Conservation (phyloP, 495 filamentous ascomycete species). For the Penicillium lagena region DNA sequence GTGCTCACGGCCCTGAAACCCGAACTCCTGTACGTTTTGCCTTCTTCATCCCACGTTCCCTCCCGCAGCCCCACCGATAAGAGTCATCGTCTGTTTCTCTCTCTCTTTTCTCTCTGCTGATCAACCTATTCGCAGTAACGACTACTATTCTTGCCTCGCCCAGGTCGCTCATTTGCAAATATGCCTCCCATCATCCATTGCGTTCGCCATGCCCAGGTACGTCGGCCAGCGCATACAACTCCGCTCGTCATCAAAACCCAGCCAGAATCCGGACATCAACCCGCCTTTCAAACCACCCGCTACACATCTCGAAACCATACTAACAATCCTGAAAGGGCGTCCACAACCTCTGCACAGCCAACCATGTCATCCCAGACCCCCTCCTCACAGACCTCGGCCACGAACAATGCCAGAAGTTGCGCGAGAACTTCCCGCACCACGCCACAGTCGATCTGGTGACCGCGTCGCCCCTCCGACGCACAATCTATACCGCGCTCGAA, state of each 20-base stretch:
- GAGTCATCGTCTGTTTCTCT: too few relatives aligned
- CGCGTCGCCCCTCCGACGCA: constrained; percentile 77
- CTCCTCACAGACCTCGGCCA: constrained; percentile 70
- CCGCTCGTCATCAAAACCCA: too few relatives aligned
- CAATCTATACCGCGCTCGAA: constrained; percentile 71
- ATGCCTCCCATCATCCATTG: constrained; percentile 44
- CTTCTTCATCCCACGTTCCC: constrained; percentile 1
- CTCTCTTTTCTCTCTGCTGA: not conserved
- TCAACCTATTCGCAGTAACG: not conserved
- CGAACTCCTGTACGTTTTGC: not conserved
- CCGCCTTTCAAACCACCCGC: too few relatives aligned
- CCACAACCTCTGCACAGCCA: constrained; percentile 72
- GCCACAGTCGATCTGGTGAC: constrained; percentile 63
- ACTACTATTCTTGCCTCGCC: too few relatives aligned
- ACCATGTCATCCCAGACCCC: constrained; percentile 72
- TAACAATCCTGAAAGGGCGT: constrained; percentile 49
- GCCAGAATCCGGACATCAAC: too few relatives aligned
- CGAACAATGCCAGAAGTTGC: constrained; percentile 64
- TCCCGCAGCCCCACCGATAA: constrained; percentile 7
- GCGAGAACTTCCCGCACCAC: constrained; percentile 56
- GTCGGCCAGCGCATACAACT: not conserved
- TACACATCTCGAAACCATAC: too few relatives aligned
- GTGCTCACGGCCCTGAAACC: too few relatives aligned
- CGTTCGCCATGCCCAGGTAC: constrained; percentile 49
- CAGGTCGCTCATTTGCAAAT: not conserved